Conservation (phyloP, 1,284 basidiomycete genomes). For the Cutaneotrichosporon sp. region DNA sequence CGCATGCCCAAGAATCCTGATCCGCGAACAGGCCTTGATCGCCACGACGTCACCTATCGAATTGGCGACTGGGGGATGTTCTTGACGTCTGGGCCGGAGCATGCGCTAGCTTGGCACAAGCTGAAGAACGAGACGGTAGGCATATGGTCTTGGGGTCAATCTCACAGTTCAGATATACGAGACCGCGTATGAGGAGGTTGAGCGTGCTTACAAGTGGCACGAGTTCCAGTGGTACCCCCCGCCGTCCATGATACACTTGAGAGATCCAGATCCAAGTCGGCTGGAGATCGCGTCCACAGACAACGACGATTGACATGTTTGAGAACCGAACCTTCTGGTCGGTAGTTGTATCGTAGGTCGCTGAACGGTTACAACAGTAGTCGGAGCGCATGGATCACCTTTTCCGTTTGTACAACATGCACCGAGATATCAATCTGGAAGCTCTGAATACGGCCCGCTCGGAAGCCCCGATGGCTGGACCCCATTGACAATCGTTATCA, state of each 20-base stretch:
- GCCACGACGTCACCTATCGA: conserved; percentile 4
- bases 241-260: neutral
- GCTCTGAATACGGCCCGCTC: no score
- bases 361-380: no score
- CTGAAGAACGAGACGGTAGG: conserved; percentile 8
- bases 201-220: neutral
- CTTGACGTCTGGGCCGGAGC: neutral
- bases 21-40: conserved; percentile 19
- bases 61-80: neutral
- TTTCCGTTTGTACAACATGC: no score
- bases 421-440: no score
- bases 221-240: neutral
- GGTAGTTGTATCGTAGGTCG: neutral
- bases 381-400: no score
- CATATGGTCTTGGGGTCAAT: neutral
- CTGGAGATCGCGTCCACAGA: no score
- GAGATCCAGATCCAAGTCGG: neutral
- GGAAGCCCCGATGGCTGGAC: no score
- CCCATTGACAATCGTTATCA: no score
- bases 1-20: conserved; percentile 16
- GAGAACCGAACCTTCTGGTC: no score
- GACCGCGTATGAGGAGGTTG: neutral
- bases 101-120: conserved; percentile 3
- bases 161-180: neutral
- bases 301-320: no score